phyloP scores from a whole-genome alignment of 805 yeast genomes.

The Saccharomycopsis sp. region DNA sequence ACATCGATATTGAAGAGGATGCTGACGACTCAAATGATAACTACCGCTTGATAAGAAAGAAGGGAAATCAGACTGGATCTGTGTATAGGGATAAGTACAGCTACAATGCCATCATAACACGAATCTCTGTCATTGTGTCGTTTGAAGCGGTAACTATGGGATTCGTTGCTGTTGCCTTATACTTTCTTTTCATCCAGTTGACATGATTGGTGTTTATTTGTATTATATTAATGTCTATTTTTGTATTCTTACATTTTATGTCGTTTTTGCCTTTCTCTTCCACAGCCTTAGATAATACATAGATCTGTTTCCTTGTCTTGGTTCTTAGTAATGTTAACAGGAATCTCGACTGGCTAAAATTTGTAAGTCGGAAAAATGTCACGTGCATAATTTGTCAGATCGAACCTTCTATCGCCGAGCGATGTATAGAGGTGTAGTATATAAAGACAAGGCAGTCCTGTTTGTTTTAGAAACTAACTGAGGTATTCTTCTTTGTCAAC shows the following conservation, averaged over 20 bases:
- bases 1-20: not conserved
- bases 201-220: not conserved
- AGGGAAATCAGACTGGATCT: not conserved
- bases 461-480: too few relatives aligned
- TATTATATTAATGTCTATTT: too few relatives aligned
- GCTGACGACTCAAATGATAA: not conserved
- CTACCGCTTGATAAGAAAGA: not conserved
- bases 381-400: not conserved
- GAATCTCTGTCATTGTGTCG: not conserved
- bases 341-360: not conserved
- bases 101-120: not conserved
- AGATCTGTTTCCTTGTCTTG: not conserved
- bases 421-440: too few relatives aligned
- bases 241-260: too few relatives aligned
- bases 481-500: too few relatives aligned
- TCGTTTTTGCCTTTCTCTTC: too few relatives aligned
- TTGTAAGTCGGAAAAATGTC: not conserved
- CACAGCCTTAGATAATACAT: too few relatives aligned
- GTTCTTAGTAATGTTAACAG: not conserved
- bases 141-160: not conserved
- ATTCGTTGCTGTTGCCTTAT: slow-evolving; percentile 36
- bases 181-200: not conserved
- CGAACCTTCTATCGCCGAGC: not conserved
- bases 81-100: not conserved
- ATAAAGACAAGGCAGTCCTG: too few relatives aligned